These are phyloP conservation scores for Sindora glabra DNA, from an alignment of 306 rosid species.

Conservation along the genomic window DNA sequence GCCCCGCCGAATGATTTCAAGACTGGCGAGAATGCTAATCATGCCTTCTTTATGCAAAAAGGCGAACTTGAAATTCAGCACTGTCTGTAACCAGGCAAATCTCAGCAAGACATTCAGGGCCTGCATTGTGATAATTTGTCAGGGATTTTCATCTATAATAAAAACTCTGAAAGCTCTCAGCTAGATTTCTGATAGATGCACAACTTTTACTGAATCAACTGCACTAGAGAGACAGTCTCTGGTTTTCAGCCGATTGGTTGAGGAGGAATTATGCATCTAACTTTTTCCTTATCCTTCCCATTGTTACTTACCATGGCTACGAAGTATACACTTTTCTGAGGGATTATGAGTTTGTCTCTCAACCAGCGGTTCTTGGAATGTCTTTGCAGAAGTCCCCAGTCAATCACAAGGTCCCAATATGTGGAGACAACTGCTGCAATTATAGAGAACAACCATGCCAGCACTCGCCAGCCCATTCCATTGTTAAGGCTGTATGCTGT, in stretches of 20 bases:
- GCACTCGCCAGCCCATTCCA: conserved; percentile 25
- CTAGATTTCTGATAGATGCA: too few species aligned
- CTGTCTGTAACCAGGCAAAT: conserved; percentile 68
- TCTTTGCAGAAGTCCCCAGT: conserved; percentile 68
- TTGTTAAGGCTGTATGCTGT: conserved; percentile 29
- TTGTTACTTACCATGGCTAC: conserved; percentile 56
- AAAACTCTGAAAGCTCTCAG: too few species aligned
- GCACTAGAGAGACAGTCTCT: too few species aligned
- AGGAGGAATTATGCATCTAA: too few species aligned
- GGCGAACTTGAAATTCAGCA: conserved; percentile 24
- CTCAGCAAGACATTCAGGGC: conserved; percentile 56
- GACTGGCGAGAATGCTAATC: conserved; percentile 31
- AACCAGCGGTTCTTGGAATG: conserved; percentile 55
- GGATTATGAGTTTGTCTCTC: conserved; percentile 58
- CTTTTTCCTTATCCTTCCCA: too few species aligned
- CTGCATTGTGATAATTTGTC: conserved; percentile 20
- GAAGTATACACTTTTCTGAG: conserved; percentile 41
- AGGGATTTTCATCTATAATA: too few species aligned
- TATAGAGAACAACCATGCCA: conserved; percentile 39
- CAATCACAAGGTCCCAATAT: conserved; percentile 63
- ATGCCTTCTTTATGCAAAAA: conserved; percentile 41
- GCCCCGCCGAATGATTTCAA: conserved; percentile 71
- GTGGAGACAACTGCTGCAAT: conserved; percentile 41
- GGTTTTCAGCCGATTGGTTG: too few species aligned
- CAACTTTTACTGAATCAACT: too few species aligned